Evolutionary conservation across 306 rosid genomes (phyloP), one percentile per base, ranked within the genome.

Genomic region (Heteromeles arbutifolia): DNA sequence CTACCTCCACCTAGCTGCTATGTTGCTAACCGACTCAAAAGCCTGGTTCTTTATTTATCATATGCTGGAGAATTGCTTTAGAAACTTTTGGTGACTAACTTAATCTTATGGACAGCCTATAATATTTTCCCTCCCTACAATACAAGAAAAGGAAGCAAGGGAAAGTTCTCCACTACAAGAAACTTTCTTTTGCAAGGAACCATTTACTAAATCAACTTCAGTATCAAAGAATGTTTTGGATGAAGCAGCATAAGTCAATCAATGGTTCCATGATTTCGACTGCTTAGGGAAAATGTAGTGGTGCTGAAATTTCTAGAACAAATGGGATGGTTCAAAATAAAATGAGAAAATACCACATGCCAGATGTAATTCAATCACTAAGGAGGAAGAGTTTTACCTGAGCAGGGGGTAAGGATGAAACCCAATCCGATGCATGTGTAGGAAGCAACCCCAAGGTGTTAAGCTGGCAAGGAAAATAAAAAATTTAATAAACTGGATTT

Each of bases 361-460:
- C 21, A 19, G 21, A 41, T 73, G 37, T 10, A 56, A 73, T 50
- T 59, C 71, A 61, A 41, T 19, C 11, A 76, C 74, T 63, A 6
- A 45, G 41, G 73, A 72, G 71, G 18, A 77, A 24, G 69, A 85
- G 29, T 59, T 81, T 61, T 77, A 95, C 99, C 98, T 84, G 98
- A 72, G 99, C 91, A 73, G 98, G 99, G 61, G 92, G 79, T 73
- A 96, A 83, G 44, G 98, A 96, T 28, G 97, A 96, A 58, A 96
- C 99, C 99, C 99, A 96, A 65, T 96, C 99, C 22, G 98, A 96
- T 73, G 94, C 87, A 81, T 92, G 99, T 0, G 99, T 96, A 22
- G 99, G 99, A 82, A 96, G 96, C 77, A 96, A 90, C 58, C 99
- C 99, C 87, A 96, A 62, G 43, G 99, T 82, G 82, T 96, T 96